Evolutionary conservation across 1,284 basidiomycete species (phyloP), one percentile per base, ranked within the genome.

Genomic region (Cutaneotrichosporon spelunceum): DNA sequence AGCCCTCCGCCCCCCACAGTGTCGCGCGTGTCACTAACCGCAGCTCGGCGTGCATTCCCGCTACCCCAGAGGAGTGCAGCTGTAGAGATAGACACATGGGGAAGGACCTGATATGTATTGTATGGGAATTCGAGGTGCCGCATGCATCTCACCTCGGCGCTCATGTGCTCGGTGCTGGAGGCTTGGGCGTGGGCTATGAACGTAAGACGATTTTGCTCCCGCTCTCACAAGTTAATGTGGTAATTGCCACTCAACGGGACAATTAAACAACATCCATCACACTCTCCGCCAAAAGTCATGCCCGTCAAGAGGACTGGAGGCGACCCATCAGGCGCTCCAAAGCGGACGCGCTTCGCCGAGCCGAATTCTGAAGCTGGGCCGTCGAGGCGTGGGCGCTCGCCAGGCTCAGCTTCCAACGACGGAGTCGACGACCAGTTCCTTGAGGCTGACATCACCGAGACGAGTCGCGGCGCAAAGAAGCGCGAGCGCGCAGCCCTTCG

Each of bases 301-400:
- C 68, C 75, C 24, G 68, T 66, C 64, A 76, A 77, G 55, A 62
- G 75, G 19, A 62, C 74, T 8, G 68, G 63, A 8, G 69, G 70
- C 16, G 67, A 63, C 24, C 62, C 72, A 8, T 69, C 71, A 9
- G 57, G 54, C 23, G 63, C 53, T 7, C 65, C 60, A 8, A 93
- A 93, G 78, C 90, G 90, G 68, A 88, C 89, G 16, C 87, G 91
- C 49, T 90, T 93, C 67, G 84, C 87, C 33, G 88, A 91, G 39
- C 88, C 90, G 2, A 61, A 70, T 1, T 52, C 61, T n/a, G 62
- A 63, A 13, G 49, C 59, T 8, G 26, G 58, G 10, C 57, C 57
- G 3, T 70, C 67, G 11, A 54, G 26, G 34, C 56, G 56, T 4
- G 47, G 13, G 23, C 33, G 34, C 13, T 57, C 56, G 21, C 30